A percentile compares a stretch with the other conserved stretches of the same genome.
Evolutionary conservation across 1,284 basidiomycete genomes (phyloP).

Genomic region (Exsudoporus floridanus): DNA sequence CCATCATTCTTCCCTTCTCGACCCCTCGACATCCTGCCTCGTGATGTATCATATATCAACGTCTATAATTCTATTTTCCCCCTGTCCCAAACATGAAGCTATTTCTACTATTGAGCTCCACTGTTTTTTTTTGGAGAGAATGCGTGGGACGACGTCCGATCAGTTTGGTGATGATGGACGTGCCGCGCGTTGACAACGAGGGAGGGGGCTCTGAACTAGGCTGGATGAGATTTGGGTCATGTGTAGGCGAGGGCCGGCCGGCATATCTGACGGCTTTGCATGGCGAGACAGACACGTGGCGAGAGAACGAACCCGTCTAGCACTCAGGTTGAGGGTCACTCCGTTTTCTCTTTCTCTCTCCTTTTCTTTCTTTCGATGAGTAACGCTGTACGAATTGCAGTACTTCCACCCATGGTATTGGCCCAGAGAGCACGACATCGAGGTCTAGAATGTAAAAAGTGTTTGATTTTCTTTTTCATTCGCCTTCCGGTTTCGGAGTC

Average conservation of each 20-base stretch:
- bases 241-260: conserved; percentile 6
- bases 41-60: conserved; percentile 14
- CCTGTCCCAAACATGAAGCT: conserved; percentile 7
- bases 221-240: conserved; percentile 4
- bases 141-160: conserved; percentile 13
- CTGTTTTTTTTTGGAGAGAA: neutral
- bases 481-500: neutral
- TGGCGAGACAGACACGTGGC: conserved; percentile 15
- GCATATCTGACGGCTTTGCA: conserved; percentile 3
- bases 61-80: conserved; percentile 21
- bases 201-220: neutral
- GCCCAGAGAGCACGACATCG: too few species aligned
- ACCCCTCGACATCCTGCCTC: neutral
- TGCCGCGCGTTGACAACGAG: conserved; percentile 30
- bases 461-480: neutral
- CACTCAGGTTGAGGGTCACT: conserved; percentile 16
- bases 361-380: too few species aligned
- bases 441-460: too few species aligned
- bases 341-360: too few species aligned
- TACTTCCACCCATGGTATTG: too few species aligned
- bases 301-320: neutral
- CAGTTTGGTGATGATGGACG: conserved; percentile 5
- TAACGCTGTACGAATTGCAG: too few species aligned
- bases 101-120: neutral
- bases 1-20: neutral